Evolutionary conservation across 441 rosid species (phyloP).

Genomic region (Erysimum cheiri): DNA sequence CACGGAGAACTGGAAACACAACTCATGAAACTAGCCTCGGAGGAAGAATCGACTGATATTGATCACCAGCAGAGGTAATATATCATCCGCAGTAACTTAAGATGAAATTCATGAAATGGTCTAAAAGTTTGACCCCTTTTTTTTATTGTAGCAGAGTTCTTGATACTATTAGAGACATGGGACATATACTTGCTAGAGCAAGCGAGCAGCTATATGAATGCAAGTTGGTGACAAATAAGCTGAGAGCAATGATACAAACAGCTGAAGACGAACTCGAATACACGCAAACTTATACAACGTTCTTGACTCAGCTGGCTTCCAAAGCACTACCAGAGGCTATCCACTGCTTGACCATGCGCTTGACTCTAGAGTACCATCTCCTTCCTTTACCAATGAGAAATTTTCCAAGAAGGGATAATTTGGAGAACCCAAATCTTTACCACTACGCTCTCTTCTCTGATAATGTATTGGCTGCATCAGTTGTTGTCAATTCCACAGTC

Average conservation of each 20-base stretch:
- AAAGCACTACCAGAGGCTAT: slow-evolving; percentile 83
- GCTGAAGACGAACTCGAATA: slow-evolving; percentile 85
- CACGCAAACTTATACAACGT: slow-evolving; percentile 79
- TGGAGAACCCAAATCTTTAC: slow-evolving; percentile 71
- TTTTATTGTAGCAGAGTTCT: slow-evolving; percentile 54
- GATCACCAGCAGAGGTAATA: slow-evolving; percentile 73
- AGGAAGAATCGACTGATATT: slow-evolving; percentile 64
- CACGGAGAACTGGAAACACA: slow-evolving; percentile 65
- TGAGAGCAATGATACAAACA: slow-evolving; percentile 90
- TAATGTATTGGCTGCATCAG: slow-evolving; percentile 86
- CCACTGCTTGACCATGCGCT: slow-evolving; percentile 91
- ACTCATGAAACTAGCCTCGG: slow-evolving; percentile 64
- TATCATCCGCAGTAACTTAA: background rate
- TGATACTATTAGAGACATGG: slow-evolving; percentile 78
- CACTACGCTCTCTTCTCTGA: slow-evolving; percentile 86
- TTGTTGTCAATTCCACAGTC: slow-evolving; percentile 79
- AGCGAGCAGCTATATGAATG: slow-evolving; percentile 77
- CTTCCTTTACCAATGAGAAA: slow-evolving; percentile 79
- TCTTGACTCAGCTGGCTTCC: slow-evolving; percentile 85
- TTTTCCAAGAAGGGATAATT: slow-evolving; percentile 72
- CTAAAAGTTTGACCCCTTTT: slow-evolving; percentile 7
- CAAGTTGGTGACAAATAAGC: slow-evolving; percentile 82
- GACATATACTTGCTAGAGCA: slow-evolving; percentile 74
- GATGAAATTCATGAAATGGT: background rate
- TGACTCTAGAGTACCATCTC: slow-evolving; percentile 79